These are phyloP conservation scores for Dactylorhiza incarnata DNA, from an alignment of 106 monocot species.

Conservation along the genomic window DNA sequence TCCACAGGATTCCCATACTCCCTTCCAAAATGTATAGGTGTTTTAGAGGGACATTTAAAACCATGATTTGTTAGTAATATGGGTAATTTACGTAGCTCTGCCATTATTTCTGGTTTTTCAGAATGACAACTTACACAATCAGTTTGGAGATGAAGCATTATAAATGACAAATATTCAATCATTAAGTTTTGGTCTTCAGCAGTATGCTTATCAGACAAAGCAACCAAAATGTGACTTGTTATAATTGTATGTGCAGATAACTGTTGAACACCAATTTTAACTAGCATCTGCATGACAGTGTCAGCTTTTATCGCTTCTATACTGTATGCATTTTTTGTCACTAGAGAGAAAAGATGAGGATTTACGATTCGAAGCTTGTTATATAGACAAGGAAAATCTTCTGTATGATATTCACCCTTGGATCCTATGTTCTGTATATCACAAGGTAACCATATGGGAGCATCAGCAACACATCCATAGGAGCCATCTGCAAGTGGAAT, in stretches of 20 bases:
- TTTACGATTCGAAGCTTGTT: slow-evolving; percentile 56
- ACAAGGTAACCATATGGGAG: slow-evolving; percentile 91
- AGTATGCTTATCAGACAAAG: slow-evolving; percentile 24
- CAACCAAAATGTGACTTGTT: slow-evolving; percentile 51
- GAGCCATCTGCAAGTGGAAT: slow-evolving; percentile 90
- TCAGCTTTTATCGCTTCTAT: slow-evolving; percentile 31
- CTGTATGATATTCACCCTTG: slow-evolving; percentile 31
- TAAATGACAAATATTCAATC: slow-evolving; percentile 77
- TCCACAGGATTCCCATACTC: slow-evolving; percentile 73
- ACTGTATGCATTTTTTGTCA: slow-evolving; percentile 18
- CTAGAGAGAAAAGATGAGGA: slow-evolving; percentile 37
- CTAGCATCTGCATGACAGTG: slow-evolving; percentile 42
- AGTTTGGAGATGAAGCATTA: slow-evolving; percentile 82
- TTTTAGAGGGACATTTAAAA: slow-evolving; percentile 42
- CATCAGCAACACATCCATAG: slow-evolving; percentile 57
- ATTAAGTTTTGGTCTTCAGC: slow-evolving; percentile 33
- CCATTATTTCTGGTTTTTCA: slow-evolving; percentile 60
- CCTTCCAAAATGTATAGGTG: slow-evolving; percentile 75
- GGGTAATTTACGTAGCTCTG: slow-evolving; percentile 32
- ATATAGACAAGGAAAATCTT: slow-evolving; percentile 63
- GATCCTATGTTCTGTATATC: slow-evolving; percentile 31
- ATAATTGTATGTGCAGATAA: slow-evolving; percentile 87
- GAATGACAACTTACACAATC: slow-evolving; percentile 49
- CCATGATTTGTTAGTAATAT: slow-evolving; percentile 75
- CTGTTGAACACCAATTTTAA: slow-evolving; percentile 65